These are phyloP conservation scores for Triticum aestivum DNA, from an alignment of 176 grass and related monocot genomes.

Conservation along the genomic window IWGSC_CS_RefSeq_v2.1 NC_057807.1:401706596-401707095, in stretches of 20 bases:
- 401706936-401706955: neutral
- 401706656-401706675: neutral
- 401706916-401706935: neutral
- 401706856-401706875: neutral
- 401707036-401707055: too few species aligned
- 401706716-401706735: constrained; percentile 4
- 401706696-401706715: constrained; percentile 4
- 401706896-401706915: neutral
- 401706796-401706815: constrained; percentile 43
- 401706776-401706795: neutral
- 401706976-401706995: neutral
- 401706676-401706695: neutral
- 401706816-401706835: neutral
- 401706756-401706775: neutral
- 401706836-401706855: neutral
- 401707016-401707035: neutral
- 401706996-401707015: constrained; percentile 2
- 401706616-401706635: too few species aligned
- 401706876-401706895: neutral
- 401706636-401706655: too few species aligned
- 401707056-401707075: too few species aligned
- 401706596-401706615: too few species aligned
- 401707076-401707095: too few species aligned
- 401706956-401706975: neutral
- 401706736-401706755: neutral